These are phyloP conservation scores for Arthrobotrys megalospora DNA, from an alignment of 2,329 filamentous ascomycete species.

Conservation along the genomic window DNA sequence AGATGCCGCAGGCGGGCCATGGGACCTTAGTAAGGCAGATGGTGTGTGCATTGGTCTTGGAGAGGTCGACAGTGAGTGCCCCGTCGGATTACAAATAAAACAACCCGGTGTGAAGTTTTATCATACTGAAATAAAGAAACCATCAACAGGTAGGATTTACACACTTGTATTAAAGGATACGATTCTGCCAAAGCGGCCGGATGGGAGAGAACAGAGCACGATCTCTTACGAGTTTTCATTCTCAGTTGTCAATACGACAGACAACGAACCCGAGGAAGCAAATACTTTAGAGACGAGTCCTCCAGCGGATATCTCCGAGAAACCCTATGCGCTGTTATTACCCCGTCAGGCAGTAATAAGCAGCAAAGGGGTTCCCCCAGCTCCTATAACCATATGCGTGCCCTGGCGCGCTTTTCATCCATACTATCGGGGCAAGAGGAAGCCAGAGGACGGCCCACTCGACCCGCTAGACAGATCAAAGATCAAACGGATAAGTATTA, in stretches of 20 bases:
- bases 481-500: conserved; percentile 79
- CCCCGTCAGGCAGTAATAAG: background rate
- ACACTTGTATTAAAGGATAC: conserved; percentile 82
- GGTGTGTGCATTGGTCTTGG: conserved; percentile 67
- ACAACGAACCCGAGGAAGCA: conserved; percentile 61
- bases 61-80: conserved; percentile 61
- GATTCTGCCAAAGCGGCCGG: conserved; percentile 68
- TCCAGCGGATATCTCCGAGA: background rate
- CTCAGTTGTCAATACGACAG: conserved; percentile 62
- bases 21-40: conserved; percentile 77
- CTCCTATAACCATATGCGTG: conserved; percentile 70
- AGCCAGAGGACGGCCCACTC: conserved; percentile 74
- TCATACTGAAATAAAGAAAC: background rate
- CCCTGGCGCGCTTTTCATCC: conserved; percentile 78
- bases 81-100: background rate
- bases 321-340: background rate
- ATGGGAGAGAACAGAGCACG: conserved; percentile 80
- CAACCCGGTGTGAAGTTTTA: too few relatives aligned
- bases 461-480: conserved; percentile 73
- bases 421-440: conserved; percentile 80
- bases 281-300: background rate
- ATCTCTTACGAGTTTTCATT: conserved; percentile 84
- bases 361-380: background rate
- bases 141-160: conserved; percentile 70
- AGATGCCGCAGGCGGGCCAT: conserved; percentile 71